Percentiles rank a stretch among this genome's conserved stretches.
Evolutionary conservation across 2,329 filamentous ascomycete species (phyloP).

Genomic region (Ascochyta pisi): DNA sequence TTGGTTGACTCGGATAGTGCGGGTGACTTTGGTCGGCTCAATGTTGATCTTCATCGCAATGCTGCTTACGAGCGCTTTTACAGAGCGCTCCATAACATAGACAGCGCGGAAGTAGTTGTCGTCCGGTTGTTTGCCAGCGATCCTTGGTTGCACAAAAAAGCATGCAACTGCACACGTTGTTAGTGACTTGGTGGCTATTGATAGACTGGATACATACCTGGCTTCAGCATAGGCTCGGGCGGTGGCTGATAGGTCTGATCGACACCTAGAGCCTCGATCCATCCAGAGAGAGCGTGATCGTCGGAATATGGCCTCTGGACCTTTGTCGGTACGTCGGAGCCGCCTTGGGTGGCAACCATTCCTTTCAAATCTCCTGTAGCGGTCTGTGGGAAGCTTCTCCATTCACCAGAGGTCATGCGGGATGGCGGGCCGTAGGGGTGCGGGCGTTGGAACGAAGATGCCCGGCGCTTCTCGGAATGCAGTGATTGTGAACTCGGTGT

Average conservation of each 20-base stretch:
- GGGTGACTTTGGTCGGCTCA: slow-evolving; percentile 73
- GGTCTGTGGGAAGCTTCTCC: slow-evolving; percentile 65
- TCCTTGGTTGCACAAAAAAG: slow-evolving; percentile 76
- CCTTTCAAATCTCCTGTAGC: slow-evolving; percentile 58
- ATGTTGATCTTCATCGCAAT: slow-evolving; percentile 83
- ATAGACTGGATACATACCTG: slow-evolving; percentile 53
- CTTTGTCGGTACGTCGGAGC: slow-evolving; percentile 62
- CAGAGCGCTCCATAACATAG: slow-evolving; percentile 79
- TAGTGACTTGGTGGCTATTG: slow-evolving; percentile 34
- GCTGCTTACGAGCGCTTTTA: slow-evolving; percentile 74
- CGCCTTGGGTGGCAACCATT: slow-evolving; percentile 51
- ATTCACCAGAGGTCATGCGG: slow-evolving; percentile 58
- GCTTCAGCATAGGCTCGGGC: slow-evolving; percentile 71
- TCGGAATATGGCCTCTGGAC: slow-evolving; percentile 64
- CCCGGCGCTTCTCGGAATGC: slow-evolving; percentile 49
- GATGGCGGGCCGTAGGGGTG: slow-evolving; percentile 53
- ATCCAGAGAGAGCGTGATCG: slow-evolving; percentile 73
- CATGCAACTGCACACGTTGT: slow-evolving; percentile 71
- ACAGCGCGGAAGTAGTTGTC: slow-evolving; percentile 82
- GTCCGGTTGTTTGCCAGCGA: slow-evolving; percentile 56
- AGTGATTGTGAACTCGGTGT: slow-evolving; percentile 57
- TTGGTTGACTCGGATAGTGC: slow-evolving; percentile 74
- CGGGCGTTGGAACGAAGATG: slow-evolving; percentile 54
- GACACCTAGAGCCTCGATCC: slow-evolving; percentile 92
- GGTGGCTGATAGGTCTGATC: slow-evolving; percentile 85